Evolutionary conservation across 352 stramenopile species (phyloP), one percentile per base, ranked within the genome.

Genomic region (Elongisporangium prolatum): DNA sequence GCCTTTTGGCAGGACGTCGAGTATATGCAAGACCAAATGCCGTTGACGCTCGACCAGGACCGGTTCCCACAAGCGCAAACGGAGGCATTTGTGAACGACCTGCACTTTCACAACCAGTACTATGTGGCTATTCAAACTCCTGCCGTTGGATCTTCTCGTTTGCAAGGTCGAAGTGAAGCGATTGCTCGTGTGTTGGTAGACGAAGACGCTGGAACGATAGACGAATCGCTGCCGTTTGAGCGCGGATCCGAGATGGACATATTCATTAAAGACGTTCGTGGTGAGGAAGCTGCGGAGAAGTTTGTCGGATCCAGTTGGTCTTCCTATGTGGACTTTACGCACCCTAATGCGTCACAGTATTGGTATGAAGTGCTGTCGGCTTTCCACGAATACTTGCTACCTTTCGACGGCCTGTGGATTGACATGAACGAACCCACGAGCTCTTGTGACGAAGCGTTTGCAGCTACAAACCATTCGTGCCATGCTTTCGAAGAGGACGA

Each of bases 361-460:
- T 96, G 87, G 81, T 59, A 67, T 3, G 67, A 88, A n/a, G 78
- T 92, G 55, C 60, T 95, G 3, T 50, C 64, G 0, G 65, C 57
- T 3, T 93, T 92, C 24, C 71, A 91, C 59, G 62, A 84, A 13
- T 68, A 75, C 47, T 50, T 88, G 16, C 60, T 89, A 18, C 68
- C 71, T 14, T 93, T 89, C 10, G 87, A 96, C 54, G 87, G 88
- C 0, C 59, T 96, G 24, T 97, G 87, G 88, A 66, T 97, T 7
- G 78, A 96, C 44, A 82, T 75, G 60, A 93, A 95, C 57, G 87
- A 96, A 25, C 79, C 83, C 4, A 89, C 74, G 21, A 88, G 75
- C 50, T 67, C 76, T 22, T 96, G 85, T 44, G 83, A 92, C 57
- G 65, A 69, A 48, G 60, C 55, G 21, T 56, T 84, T 38, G 69